Evolutionary conservation across 75 land plant species (phyloP), one percentile per base, ranked within the genome.

Genomic region (Selaginella tamariscina): DNA sequence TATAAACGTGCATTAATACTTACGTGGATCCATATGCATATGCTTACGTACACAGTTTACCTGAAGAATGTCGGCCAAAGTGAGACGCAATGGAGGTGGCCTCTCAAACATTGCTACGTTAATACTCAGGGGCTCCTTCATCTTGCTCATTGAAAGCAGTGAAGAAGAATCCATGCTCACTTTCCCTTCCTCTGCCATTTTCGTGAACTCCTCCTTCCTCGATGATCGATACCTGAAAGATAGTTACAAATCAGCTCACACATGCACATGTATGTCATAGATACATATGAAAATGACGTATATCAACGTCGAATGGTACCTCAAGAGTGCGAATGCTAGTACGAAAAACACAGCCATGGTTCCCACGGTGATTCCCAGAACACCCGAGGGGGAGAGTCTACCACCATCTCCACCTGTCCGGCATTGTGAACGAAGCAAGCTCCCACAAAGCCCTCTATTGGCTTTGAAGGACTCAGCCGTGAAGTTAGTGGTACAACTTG

Each of bases 71-170:
- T 59, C 62, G 26, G 21, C 24, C 62, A 59, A n/a, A 2, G 62
- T 59, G 9, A 59, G 26, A 5, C 62, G 2, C 62, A 59, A n/a
- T 8, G 62, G 62, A 27, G 23, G 62, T 8, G 62, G 62, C 21
- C 62, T 59, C 26, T 59, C 62, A 21, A 59, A 59, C 62, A 59
- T 59, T 2, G 62, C 62, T 2, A 27, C 62, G 26, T 59, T 59
- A 5, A 59, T 59, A n/a, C 62, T 80, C 68, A 79, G 56, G 1
- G 85, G 82, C 44, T 83, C 85, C 24, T 72, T 76, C 1, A 59
- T 59, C 21, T 59, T 59, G 62, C 62, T 59, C 62, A 59, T 8
- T 8, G 62, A 59, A 5, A 59, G 62, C 23, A 23, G 5, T n/a
- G 62, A 59, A n/a, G 21, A 21, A 5, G 26, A 59, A 5, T n/a